Evolutionary conservation across 164 flowering plant genomes (phyloP), one percentile per base, ranked within the genome.

Genomic region (Macadamia integrifolia): DNA sequence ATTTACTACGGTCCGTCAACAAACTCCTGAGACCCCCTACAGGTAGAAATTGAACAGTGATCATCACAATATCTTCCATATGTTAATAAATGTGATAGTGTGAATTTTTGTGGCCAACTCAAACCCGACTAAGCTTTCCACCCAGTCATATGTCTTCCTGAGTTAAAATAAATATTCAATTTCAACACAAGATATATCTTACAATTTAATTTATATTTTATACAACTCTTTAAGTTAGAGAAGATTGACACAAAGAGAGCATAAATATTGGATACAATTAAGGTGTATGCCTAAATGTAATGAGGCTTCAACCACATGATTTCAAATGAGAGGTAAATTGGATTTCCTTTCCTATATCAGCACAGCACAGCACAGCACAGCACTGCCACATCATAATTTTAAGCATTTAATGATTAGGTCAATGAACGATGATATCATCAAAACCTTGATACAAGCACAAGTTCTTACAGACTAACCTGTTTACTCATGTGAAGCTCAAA

Each of bases 11-110:
- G 77, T 94, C 99, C 15, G 86, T 92, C 76, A 94, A 79, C 65
- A 92, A 69, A 18, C 76, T 75, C 73, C 88, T 83, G 53, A 94
- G 62, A 60, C 98, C 98, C 62, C 91, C 98, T 94, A 81, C 69
- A 84, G 46, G 74, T 65, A 58, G 56, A 58, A 64, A 52, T 55
- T 66, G 32, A 53, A 10, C 15, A 56, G n/a, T 56, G 30, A 46
- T 57, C 50, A 46, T 46, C 12, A 46, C 13, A 11, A 46, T 3
- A 46, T 46, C 50, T 46, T 46, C 50, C 50, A 46, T 8, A 1
- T 1, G 50, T 46, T 46, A 46, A 46, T 9, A 46, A 46, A 35
- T 35, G 40, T 35, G 5, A 35, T 5, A 2, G 40, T 5, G 5
- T 35, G 5, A 35, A 35, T 35, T 35, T 5, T 35, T 35, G 40